Conservation (phyloP, 305 asterid genomes). For the Solanum hybrid region DNA sequence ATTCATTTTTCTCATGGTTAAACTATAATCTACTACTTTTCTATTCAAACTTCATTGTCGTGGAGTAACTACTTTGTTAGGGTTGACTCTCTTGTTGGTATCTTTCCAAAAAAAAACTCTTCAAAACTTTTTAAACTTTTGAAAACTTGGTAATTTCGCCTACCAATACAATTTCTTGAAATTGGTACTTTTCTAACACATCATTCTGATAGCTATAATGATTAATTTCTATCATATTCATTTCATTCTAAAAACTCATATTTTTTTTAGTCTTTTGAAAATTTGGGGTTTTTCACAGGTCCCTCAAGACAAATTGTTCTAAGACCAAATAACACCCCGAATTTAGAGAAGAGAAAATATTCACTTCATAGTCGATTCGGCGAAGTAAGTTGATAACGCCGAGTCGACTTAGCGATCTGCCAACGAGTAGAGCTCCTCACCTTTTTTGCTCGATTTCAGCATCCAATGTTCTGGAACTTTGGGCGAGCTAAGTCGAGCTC, state of each 20-base stretch:
- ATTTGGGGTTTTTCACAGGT: background rate
- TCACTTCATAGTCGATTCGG: background rate
- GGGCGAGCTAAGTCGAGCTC: background rate
- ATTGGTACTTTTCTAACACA: background rate
- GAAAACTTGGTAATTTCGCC: background rate
- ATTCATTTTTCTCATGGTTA: background rate
- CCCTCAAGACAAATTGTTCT: background rate
- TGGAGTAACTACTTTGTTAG: background rate
- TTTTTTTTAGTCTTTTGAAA: background rate
- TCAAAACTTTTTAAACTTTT: background rate
- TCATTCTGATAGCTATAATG: background rate
- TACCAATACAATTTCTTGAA: background rate
- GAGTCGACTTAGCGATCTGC: background rate
- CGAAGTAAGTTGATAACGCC: background rate
- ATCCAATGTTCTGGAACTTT: background rate
- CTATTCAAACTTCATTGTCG: background rate
- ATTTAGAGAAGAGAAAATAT: background rate
- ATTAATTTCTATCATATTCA: background rate
- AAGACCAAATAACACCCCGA: background rate
- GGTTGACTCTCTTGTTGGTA: background rate
- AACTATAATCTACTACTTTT: background rate
- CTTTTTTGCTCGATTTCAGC: background rate
- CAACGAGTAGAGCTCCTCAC: background rate
- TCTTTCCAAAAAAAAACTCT: background rate
- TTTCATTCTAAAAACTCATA: background rate